Percentiles rank a stretch among this genome's conserved stretches.
Evolutionary conservation across 2,329 filamentous ascomycete genomes (phyloP).

Genomic region (Beauveria scarabaeidicola): DNA sequence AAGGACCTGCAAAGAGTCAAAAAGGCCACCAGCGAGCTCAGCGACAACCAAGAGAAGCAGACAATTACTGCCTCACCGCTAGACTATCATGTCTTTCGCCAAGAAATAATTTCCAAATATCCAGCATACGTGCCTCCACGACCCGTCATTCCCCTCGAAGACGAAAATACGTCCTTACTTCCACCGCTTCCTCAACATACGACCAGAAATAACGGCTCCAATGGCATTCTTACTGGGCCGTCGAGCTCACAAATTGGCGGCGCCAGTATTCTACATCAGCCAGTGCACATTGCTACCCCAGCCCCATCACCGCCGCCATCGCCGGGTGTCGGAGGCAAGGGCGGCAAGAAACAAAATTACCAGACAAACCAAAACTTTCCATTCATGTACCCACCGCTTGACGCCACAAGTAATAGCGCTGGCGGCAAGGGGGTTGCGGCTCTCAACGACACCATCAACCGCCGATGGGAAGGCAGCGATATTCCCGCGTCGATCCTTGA

Average conservation of each 20-base stretch:
- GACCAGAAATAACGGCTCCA: slow-evolving; percentile 49
- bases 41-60: slow-evolving; percentile 58
- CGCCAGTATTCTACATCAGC: slow-evolving; percentile 83
- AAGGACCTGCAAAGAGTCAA: slow-evolving; percentile 68
- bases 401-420: slow-evolving; percentile 78
- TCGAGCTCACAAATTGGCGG: slow-evolving; percentile 48
- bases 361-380: slow-evolving; percentile 99
- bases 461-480: slow-evolving; percentile 88
- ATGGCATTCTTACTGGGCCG: slow-evolving; percentile 52
- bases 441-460: slow-evolving; percentile 73
- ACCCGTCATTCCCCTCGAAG: slow-evolving; percentile 73
- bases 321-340: slow-evolving; percentile 77
- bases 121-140: slow-evolving; percentile 89
- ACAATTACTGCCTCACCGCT: slow-evolving; percentile 86
- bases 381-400: slow-evolving; percentile 90
- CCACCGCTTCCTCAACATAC: slow-evolving; percentile 74
- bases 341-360: slow-evolving; percentile 97
- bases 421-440: slow-evolving; percentile 82
- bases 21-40: slow-evolving; percentile 55
- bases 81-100: slow-evolving; percentile 92
- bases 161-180: slow-evolving; percentile 83
- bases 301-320: slow-evolving; percentile 93
- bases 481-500: slow-evolving; percentile 92
- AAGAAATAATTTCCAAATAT: slow-evolving; percentile 96
- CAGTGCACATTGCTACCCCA: slow-evolving; percentile 97